These are phyloP conservation scores for Tarenaya hassleriana DNA, from an alignment of 345 rosid genomes.

Conservation along the genomic window DNA sequence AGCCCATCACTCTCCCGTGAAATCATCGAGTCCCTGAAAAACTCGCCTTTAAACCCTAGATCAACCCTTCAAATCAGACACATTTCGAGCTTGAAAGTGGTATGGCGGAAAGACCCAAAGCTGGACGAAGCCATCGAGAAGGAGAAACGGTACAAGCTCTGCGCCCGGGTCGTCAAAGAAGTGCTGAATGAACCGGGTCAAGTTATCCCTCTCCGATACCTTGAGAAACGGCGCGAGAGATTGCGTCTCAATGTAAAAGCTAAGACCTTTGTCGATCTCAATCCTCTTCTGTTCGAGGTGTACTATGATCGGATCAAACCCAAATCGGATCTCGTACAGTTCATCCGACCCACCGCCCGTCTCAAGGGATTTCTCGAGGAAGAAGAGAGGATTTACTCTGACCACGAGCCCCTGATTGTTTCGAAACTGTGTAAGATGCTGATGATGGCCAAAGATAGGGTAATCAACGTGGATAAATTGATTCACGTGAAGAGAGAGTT, in stretches of 20 bases:
- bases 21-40: slow-evolving; percentile 23
- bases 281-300: slow-evolving; percentile 51
- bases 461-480: slow-evolving; percentile 56
- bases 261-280: slow-evolving; percentile 43
- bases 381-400: slow-evolving; percentile 32
- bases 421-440: slow-evolving; percentile 69
- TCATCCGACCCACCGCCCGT: slow-evolving; percentile 47
- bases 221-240: slow-evolving; percentile 71
- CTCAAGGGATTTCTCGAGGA: slow-evolving; percentile 54
- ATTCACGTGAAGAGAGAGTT: too few relatives aligned
- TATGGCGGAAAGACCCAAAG: slow-evolving; percentile 63
- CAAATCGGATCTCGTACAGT: slow-evolving; percentile 47
- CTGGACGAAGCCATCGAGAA: slow-evolving; percentile 69
- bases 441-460: slow-evolving; percentile 71
- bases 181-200: slow-evolving; percentile 77
- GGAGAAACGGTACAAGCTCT: slow-evolving; percentile 56
- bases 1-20: slow-evolving; percentile 14
- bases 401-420: slow-evolving; percentile 54
- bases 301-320: slow-evolving; percentile 64
- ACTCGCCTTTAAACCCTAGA: slow-evolving; percentile 8
- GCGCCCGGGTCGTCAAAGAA: slow-evolving; percentile 66
- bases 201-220: slow-evolving; percentile 62
- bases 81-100: slow-evolving; percentile 75
- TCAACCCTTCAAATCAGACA: slow-evolving; percentile 19
- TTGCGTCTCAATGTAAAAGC: slow-evolving; percentile 47